Evolutionary conservation across 805 yeast species (phyloP).

Genomic region (Barnettozyma botsteinii): DNA sequence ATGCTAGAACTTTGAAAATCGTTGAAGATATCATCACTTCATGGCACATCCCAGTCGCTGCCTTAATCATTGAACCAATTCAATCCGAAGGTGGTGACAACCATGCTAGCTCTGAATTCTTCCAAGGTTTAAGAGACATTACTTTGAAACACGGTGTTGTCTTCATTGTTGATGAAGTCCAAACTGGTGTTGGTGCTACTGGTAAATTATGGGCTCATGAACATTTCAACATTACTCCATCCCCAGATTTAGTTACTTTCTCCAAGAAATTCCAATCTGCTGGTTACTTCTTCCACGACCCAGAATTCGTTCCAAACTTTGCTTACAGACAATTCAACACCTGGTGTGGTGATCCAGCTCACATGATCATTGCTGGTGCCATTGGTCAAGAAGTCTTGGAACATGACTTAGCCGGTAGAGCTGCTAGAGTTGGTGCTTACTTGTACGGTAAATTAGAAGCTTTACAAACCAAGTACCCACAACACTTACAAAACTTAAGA

Average conservation of each 20-base stretch:
- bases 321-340: slow-evolving; percentile 92
- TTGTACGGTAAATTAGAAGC: slow-evolving; percentile 50
- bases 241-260: slow-evolving; percentile 82
- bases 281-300: slow-evolving; percentile 76
- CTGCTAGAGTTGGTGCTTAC: slow-evolving; percentile 61
- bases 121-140: slow-evolving; percentile 77
- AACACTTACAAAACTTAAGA: slow-evolving; percentile 49
- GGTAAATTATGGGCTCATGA: slow-evolving; percentile 88
- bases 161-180: slow-evolving; percentile 80
- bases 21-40: slow-evolving; percentile 65
- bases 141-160: slow-evolving; percentile 65
- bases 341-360: slow-evolving; percentile 91
- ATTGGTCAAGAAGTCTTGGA: slow-evolving; percentile 60
- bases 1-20: slow-evolving; percentile 68
- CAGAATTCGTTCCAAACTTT: slow-evolving; percentile 62
- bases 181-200: slow-evolving; percentile 86
- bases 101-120: slow-evolving; percentile 71
- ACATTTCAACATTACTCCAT: slow-evolving; percentile 66
- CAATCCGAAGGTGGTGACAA: slow-evolving; percentile 92
- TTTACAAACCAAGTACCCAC: slow-evolving; percentile 52
- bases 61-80: slow-evolving; percentile 83
- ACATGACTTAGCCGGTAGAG: slow-evolving; percentile 51
- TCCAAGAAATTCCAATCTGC: slow-evolving; percentile 88
- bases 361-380: slow-evolving; percentile 68
- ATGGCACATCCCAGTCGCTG: slow-evolving; percentile 80